A percentile compares a stretch with the other conserved stretches of the same genome.
Conservation (phyloP, 1,284 basidiomycete genomes). For the Heimioporus punctisporus region DNA sequence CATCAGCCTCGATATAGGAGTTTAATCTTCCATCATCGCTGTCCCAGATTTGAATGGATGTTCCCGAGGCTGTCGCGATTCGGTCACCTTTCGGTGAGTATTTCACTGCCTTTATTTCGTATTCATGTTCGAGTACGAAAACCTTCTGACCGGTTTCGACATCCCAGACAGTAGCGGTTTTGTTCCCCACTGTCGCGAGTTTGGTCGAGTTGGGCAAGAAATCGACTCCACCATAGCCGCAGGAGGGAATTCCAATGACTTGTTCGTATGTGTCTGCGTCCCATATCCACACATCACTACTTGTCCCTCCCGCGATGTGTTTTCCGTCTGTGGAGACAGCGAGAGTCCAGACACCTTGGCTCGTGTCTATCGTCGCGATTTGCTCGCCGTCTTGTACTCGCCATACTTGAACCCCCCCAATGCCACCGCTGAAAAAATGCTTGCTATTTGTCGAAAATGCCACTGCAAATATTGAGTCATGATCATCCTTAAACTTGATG, state of each 20-base stretch:
- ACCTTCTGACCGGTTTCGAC: background rate
- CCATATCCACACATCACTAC: slow-evolving; percentile 5
- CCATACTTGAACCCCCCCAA: too few relatives aligned
- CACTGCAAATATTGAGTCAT: too few relatives aligned
- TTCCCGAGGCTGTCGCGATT: slow-evolving; percentile 10
- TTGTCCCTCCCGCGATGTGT: too few relatives aligned
- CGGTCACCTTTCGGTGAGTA: slow-evolving; percentile 9
- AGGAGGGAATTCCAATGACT: background rate
- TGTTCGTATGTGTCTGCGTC: slow-evolving; percentile 4
- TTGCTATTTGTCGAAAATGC: too few relatives aligned
- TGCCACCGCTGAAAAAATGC: too few relatives aligned
- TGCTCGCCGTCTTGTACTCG: too few relatives aligned
- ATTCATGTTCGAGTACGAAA: background rate
- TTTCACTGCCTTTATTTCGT: slow-evolving; percentile 8
- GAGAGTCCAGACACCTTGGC: too few relatives aligned
- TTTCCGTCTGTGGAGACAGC: too few relatives aligned
- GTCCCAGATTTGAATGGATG: slow-evolving; percentile 4
- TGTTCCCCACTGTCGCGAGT: slow-evolving; percentile 1
- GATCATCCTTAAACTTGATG: too few relatives aligned
- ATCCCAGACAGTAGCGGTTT: slow-evolving; percentile 5
- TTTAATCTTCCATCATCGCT: background rate
- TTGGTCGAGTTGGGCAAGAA: slow-evolving; percentile 14
- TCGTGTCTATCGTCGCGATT: too few relatives aligned
- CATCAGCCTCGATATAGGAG: background rate
- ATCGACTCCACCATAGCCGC: slow-evolving; percentile 9